Percentiles rank a stretch among this genome's conserved stretches.
Conservation (phyloP, 306 rosid species). For the Begonia peltatifolia region DNA sequence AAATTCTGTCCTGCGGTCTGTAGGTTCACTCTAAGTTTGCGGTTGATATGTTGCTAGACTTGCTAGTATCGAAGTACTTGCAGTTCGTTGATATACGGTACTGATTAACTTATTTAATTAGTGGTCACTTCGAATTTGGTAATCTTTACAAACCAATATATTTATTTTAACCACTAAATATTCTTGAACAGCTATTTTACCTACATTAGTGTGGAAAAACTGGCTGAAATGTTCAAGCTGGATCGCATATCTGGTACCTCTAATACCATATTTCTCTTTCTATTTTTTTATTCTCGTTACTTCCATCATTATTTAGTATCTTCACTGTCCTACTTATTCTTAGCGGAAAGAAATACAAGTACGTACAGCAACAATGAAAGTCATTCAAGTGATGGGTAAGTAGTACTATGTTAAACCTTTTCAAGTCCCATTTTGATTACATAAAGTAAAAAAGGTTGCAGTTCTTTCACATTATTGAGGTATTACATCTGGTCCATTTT, state of each 20-base stretch:
- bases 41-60: conserved; percentile 24
- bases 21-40: conserved; percentile 35
- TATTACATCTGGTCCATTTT: no score
- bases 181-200: conserved; percentile 67
- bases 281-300: conserved; percentile 3
- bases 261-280: conserved; percentile 3
- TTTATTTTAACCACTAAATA: conserved; percentile 4
- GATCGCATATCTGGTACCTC: conserved; percentile 39
- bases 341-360: conserved; percentile 23
- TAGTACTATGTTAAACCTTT: conserved; percentile 3
- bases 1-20: background rate
- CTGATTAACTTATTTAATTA: conserved; percentile 11
- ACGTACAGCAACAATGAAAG: conserved; percentile 18
- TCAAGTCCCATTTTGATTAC: background rate
- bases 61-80: conserved; percentile 62
- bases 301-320: conserved; percentile 9
- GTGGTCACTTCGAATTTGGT: background rate
- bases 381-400: conserved; percentile 40
- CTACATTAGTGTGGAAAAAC: conserved; percentile 54
- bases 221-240: conserved; percentile 39
- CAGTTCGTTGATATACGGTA: conserved; percentile 73
- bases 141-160: background rate
- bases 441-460: background rate
- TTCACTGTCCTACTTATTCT: conserved; percentile 6
- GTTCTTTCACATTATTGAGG: background rate